Conservation (phyloP, 345 rosid species). For the Salix exigua region DNA sequence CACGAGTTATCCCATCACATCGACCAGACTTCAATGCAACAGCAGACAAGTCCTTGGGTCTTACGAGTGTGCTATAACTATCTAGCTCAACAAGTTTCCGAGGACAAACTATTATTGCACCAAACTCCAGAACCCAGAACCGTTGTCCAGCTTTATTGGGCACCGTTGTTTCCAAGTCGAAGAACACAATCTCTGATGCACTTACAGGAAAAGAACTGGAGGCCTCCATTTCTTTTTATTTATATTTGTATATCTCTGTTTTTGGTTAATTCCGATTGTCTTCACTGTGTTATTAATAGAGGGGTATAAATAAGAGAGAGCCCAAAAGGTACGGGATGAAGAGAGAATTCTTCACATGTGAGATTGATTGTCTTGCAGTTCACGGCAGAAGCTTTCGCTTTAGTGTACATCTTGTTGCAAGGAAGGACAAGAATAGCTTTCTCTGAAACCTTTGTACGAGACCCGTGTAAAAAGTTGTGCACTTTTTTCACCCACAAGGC, state of each 20-base stretch:
- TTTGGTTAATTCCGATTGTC: background rate
- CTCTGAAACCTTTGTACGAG: background rate
- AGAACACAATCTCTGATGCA: conserved; percentile 53
- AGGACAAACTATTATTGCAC: conserved; percentile 77
- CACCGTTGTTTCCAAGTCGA: conserved; percentile 82
- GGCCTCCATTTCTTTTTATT: conserved; percentile 25
- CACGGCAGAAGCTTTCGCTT: conserved; percentile 35
- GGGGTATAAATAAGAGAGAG: background rate
- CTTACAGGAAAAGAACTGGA: conserved; percentile 5
- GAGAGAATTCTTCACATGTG: conserved; percentile 31
- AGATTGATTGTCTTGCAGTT: conserved; percentile 49
- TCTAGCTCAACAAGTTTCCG: conserved; percentile 59
- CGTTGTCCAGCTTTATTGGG: conserved; percentile 56
- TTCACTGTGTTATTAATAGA: conserved; percentile 10
- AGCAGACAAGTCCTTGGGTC: conserved; percentile 56
- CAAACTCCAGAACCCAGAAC: conserved; percentile 75
- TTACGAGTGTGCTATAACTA: conserved; percentile 63
- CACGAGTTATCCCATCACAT: conserved; percentile 65
- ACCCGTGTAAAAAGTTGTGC: conserved; percentile 17
- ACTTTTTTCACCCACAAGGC: conserved; percentile 8
- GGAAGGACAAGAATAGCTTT: conserved; percentile 22
- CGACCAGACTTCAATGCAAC: conserved; percentile 57
- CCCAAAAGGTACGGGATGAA: conserved; percentile 1
- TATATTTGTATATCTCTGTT: background rate
- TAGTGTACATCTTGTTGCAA: conserved; percentile 16